Base-by-base conservation (phyloP, 805 yeast species). In the Cyberlindnera meyerae region DNA sequence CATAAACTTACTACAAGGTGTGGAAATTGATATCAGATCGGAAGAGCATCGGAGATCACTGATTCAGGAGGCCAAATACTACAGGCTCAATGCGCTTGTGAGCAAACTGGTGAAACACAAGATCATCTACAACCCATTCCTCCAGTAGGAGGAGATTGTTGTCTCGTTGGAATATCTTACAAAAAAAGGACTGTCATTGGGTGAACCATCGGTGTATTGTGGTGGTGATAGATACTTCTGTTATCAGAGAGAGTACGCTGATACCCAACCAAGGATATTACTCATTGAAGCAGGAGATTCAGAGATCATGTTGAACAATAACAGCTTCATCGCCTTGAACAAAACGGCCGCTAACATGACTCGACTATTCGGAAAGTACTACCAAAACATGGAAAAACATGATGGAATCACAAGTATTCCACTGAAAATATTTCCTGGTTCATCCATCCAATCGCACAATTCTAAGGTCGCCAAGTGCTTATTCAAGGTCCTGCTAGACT, bases 21-120 rank as follows among this genome's bases (percentile, higher is more conserved):
- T 75, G 25, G 53, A 61, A 4, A 47, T 74, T 14, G 61, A 64
- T 2, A 65, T 83, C 14, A 51, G 53, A 30, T 64, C 70, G 37
- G 82, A 77, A 27, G 56, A 58, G 1, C 83, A 79, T 52, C 66
- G 96, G 28, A 55, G 61, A 8, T 57, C 73, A 12, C 62, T 88
- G 40, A 57, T 81, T 8, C 66, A 66, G 35, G 97, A 88, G 53
- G 83, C 94, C 45, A 68, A 73, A 30, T 88, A 82, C 60, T 88
- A 85, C 57, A 66, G 90, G 31, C 81, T 88, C 48, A 62, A 75
- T 31, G 87, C 78, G 25, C 63, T 88, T 26, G 94, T 83, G 54
- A 95, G 87, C 60, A 60, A 69, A 42, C 54, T 88, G 17, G 58
- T 82, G n/a, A 70, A 71, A 33, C 74, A 71, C 48, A 57, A 57